Base-by-base conservation (phyloP, 306 rosid species). In the Senna siamea region DNA sequence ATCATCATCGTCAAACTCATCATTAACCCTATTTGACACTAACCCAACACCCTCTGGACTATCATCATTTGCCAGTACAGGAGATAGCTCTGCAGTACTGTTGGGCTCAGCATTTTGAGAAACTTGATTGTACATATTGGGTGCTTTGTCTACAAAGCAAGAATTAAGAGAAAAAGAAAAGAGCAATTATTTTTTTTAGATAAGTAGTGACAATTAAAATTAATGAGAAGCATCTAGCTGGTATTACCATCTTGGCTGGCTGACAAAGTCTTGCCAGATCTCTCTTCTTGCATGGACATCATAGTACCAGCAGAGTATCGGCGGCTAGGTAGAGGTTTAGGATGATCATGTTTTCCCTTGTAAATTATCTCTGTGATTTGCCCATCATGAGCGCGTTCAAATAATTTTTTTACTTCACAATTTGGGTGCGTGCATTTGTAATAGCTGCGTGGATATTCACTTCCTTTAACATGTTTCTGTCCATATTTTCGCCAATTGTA, bases 371-470 rank as follows among this genome's bases (percentile, higher is more conserved):
- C 99, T 14, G 90, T 87, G 79, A 94, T 92, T 78, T 89, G 99
- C 62, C 99, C 99, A 20, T 94, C 97, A 76, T 89, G 88, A 72
- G 95, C 85, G 65, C 97, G 95, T 85, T 94, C 97, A 62, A 94
- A 94, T 28, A 94, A 88, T 76, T 94, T 94, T 78, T 94, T 94
- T 85, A 94, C 99, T 87, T 94, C 99, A 83, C 99, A 94, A 81
- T 87, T 88, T 32, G 99, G 98, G 79, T 94, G 95, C 14, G 97
- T 94, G 60, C 98, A 94, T 80, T 94, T 94, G 87, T 94, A 94
- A 83, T 94, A 94, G 87, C 98, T 94, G 78, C 98, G 96, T 0
- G 98, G 98, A 76, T 91, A 94, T 84, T 94, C 98, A 82, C 98
- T 81, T 71, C 98, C 98, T 80, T 94, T 94, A 73, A 94, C 98